Conservation (phyloP, 495 filamentous ascomycete genomes). For the Neurospora cerealis region DNA sequence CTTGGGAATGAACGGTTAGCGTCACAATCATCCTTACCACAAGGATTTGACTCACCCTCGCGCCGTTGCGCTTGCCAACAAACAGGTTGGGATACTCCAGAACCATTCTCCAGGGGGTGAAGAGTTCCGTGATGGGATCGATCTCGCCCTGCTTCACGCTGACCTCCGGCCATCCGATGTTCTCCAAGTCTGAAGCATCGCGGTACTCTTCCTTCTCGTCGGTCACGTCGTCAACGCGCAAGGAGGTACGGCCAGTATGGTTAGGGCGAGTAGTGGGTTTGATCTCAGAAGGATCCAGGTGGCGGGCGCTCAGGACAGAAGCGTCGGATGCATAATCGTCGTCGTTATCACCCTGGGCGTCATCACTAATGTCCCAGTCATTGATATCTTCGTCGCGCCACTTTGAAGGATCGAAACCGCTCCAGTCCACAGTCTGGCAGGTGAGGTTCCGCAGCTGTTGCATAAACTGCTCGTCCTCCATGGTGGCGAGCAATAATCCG, state of each 20-base stretch:
- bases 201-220: slow-evolving; percentile 1
- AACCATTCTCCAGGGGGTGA: slow-evolving; percentile 52
- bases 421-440: slow-evolving; percentile 4
- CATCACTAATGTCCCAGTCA: background rate
- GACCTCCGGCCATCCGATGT: slow-evolving; percentile 11
- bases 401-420: slow-evolving; percentile 9
- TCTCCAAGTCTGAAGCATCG: slow-evolving; percentile 6
- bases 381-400: slow-evolving; percentile 1
- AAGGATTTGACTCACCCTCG: slow-evolving; percentile 24
- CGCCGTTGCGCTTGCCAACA: slow-evolving; percentile 33
- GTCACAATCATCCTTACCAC: background rate
- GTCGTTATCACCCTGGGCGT: background rate
- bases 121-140: slow-evolving; percentile 21
- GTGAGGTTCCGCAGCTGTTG: slow-evolving; percentile 4
- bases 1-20: slow-evolving; percentile 15
- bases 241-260: background rate
- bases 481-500: background rate
- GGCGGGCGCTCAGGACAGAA: slow-evolving; percentile 10
- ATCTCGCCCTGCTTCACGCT: slow-evolving; percentile 18
- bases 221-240: background rate
- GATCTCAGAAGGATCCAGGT: slow-evolving; percentile 2
- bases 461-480: slow-evolving; percentile 7
- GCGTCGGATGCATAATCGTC: slow-evolving; percentile 7
- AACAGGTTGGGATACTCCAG: slow-evolving; percentile 51
- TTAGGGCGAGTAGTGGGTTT: background rate